A percentile compares a stretch with the other conserved stretches of the same genome.
Conservation (phyloP, 192 early-diverging fungal genomes). For the Helicostylum pulchrum region DNA sequence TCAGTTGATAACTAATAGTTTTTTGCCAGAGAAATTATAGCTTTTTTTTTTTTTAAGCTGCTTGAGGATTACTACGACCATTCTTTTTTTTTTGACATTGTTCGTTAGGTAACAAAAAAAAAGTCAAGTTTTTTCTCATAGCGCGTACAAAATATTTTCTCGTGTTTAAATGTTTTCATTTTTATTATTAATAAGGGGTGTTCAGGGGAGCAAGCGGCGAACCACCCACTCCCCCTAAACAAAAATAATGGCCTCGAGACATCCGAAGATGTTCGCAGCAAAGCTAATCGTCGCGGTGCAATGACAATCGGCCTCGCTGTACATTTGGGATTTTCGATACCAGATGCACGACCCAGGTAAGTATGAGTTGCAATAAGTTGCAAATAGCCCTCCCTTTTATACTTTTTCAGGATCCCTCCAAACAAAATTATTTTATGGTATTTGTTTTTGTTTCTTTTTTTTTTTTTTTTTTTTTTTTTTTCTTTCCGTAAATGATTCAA, state of each 20-base stretch:
- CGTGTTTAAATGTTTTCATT: conserved; percentile 19
- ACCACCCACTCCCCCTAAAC: conserved; percentile 21
- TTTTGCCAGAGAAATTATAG: no score
- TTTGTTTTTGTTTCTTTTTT: no score
- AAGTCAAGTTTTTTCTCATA: no score
- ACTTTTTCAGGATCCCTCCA: conserved; percentile 4
- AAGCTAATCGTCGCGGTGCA: conserved; percentile 26
- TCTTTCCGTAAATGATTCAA: no score
- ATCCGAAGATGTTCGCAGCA: conserved; percentile 30
- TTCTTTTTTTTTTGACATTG: no score
- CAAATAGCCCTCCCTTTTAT: conserved; percentile 11
- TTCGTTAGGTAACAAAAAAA: no score
- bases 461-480: no score
- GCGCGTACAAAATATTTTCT: no score
- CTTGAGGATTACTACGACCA: no score
- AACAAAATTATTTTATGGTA: no score
- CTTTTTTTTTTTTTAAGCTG: neutral
- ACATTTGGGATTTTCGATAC: conserved; percentile 16
- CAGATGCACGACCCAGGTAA: conserved; percentile 32
- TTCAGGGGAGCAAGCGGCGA: conserved; percentile 18
- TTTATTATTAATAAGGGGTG: neutral
- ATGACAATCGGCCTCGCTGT: conserved; percentile 25
- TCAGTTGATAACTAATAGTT: no score
- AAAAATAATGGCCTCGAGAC: conserved; percentile 33
- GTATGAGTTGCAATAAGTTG: conserved; percentile 19